Evolutionary conservation across 208 protist genomes (phyloP).

Genomic region (Trypanosoma mega): DNA sequence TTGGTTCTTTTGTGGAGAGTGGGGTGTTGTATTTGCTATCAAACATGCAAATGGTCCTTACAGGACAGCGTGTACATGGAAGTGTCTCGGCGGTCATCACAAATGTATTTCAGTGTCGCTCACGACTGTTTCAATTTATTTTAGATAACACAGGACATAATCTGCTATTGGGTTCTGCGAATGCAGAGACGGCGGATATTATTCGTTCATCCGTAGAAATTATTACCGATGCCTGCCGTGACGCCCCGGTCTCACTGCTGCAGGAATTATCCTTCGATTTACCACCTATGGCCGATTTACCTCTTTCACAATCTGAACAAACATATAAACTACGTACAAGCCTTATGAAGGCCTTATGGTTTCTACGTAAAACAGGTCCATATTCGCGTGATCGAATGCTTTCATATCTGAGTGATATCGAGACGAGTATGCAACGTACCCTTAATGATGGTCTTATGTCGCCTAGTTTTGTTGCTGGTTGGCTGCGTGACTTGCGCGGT

Average conservation of each 20-base stretch:
- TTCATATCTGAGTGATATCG: constrained; percentile 60
- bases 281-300: constrained; percentile 73
- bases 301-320: constrained; percentile 55
- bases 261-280: constrained; percentile 63
- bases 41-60: constrained; percentile 64
- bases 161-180: constrained; percentile 51
- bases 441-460: constrained; percentile 42
- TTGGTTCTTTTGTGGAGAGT: constrained; percentile 63
- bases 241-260: constrained; percentile 52
- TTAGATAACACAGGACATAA: constrained; percentile 78
- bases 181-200: constrained; percentile 64
- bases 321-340: constrained; percentile 86
- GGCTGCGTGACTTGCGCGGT: constrained; percentile 81
- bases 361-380: constrained; percentile 27
- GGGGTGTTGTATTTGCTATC: constrained; percentile 69
- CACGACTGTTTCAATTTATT: constrained; percentile 84
- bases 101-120: constrained; percentile 63
- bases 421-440: constrained; percentile 67
- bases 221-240: constrained; percentile 67
- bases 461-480: constrained; percentile 76
- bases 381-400: constrained; percentile 42
- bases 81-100: constrained; percentile 50
- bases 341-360: constrained; percentile 71
- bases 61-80: constrained; percentile 39
- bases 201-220: constrained; percentile 71